phyloP scores from a whole-genome alignment of 2,329 filamentous ascomycete genomes.

The Penicillium sp. region DNA sequence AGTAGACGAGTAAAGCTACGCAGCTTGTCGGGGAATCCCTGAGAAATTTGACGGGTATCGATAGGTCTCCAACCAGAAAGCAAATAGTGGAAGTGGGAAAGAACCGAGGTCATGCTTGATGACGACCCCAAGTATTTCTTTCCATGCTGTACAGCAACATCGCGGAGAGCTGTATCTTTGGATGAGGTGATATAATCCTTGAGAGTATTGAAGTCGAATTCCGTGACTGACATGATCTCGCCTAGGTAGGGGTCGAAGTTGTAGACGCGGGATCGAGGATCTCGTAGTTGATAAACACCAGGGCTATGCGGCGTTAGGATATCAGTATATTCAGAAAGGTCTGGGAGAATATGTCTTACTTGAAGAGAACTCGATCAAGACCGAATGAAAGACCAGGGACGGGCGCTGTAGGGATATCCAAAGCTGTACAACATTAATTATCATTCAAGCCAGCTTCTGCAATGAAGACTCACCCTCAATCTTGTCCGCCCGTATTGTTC shows the following conservation, averaged over 20 bases:
- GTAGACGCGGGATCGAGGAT: slow-evolving; percentile 81
- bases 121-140: slow-evolving; percentile 93
- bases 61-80: slow-evolving; percentile 80
- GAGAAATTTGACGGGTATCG: slow-evolving; percentile 66
- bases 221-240: slow-evolving; percentile 85
- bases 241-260: slow-evolving; percentile 97
- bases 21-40: slow-evolving; percentile 63
- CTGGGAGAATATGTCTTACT: slow-evolving; percentile 47
- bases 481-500: slow-evolving; percentile 11
- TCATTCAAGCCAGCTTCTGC: background rate
- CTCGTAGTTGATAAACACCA: slow-evolving; percentile 88
- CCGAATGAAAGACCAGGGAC: slow-evolving; percentile 70
- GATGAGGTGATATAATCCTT: slow-evolving; percentile 91
- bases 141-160: slow-evolving; percentile 63
- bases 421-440: slow-evolving; percentile 26
- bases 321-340: background rate
- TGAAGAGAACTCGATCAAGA: slow-evolving; percentile 90
- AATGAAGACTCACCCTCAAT: slow-evolving; percentile 21
- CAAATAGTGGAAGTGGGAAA: slow-evolving; percentile 90
- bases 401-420: slow-evolving; percentile 48
- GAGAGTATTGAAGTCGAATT: slow-evolving; percentile 89
- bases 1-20: slow-evolving; percentile 70
- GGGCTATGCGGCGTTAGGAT: slow-evolving; percentile 46
- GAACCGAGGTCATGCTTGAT: slow-evolving; percentile 87
- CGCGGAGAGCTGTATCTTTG: slow-evolving; percentile 70